Evolutionary conservation across 148 eudicot genomes (phyloP), one percentile per base, ranked within the genome.

Genomic region (Fallopia convolvulus): DNA sequence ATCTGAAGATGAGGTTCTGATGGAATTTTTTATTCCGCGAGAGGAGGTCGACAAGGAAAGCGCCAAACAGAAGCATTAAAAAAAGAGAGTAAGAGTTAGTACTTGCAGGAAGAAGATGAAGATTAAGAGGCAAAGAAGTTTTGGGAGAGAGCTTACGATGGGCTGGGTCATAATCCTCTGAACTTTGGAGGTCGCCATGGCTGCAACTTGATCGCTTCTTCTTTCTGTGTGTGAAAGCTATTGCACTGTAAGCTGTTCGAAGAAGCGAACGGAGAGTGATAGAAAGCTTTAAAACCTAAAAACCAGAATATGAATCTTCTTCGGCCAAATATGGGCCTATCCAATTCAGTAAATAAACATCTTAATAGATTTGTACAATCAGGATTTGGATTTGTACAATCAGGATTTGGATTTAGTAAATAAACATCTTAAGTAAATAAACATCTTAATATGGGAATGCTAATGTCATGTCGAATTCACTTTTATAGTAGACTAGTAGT

Each of bases 131-230:
- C 74, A 36, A 79, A 3, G 3, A 42, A 47, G 14, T 20, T 72
- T 6, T 0, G 52, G 46, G 33, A 47, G 30, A 33, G 77, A 76
- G 44, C 8, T 68, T 77, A 84, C 84, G 6, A 85, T 85, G 63
- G 88, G 88, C 50, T 85, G 88, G 58, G 88, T 85, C 88, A 85
- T 85, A 77, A 85, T 85, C 75, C 84, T 41, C 86, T 85, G 88
- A 14, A 85, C 88, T 81, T 83, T 85, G 48, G 84, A 79, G 81
- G 81, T 83, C 83, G 88, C 86, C 88, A 85, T 85, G 79, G 76
- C 81, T 83, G 82, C 71, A 10, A 8, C 41, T 14, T 6, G 44
- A 7, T 66, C 44, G 42, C 42, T 36, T 36, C 44, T 66, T 66
- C 8, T 66, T 36, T 10, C 3, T 2, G 8, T 66, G 72, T 9